phyloP scores from a whole-genome alignment of 2,329 filamentous ascomycete species.

The Gaeumannomyces tritici region DNA sequence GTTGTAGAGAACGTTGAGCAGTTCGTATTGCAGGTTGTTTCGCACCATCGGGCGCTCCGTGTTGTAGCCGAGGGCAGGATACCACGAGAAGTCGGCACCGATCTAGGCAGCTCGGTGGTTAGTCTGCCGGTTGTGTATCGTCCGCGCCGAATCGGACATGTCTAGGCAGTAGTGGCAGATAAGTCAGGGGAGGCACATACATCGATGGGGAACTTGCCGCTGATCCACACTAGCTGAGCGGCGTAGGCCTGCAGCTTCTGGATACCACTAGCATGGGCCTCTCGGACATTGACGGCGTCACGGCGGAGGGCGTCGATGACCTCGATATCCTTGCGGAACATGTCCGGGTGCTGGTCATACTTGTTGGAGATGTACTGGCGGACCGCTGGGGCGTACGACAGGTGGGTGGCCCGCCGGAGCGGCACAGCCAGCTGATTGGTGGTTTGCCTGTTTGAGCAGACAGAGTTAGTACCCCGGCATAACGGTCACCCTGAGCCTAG shows the following conservation, averaged over 20 bases:
- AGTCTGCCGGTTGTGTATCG: neutral
- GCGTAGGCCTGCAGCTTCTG: constrained; percentile 86
- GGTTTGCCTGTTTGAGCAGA: neutral
- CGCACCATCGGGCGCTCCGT: constrained; percentile 59
- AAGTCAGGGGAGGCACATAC: constrained; percentile 28
- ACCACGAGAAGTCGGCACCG: constrained; percentile 94
- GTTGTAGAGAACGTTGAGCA: constrained; percentile 89
- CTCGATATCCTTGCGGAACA: constrained; percentile 82
- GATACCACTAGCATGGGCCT: constrained; percentile 79
- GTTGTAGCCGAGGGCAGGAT: constrained; percentile 86
- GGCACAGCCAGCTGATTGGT: constrained; percentile 67
- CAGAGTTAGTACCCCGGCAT: neutral
- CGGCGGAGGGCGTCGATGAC: constrained; percentile 74
- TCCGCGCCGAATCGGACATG: neutral
- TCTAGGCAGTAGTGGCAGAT: neutral
- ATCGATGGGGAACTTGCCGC: constrained; percentile 93
- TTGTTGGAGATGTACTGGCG: constrained; percentile 94
- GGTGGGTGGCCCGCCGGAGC: constrained; percentile 74
- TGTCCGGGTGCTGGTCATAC: constrained; percentile 97
- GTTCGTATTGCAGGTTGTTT: constrained; percentile 68
- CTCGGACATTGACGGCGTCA: constrained; percentile 81
- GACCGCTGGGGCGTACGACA: constrained; percentile 74
- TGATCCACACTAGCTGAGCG: constrained; percentile 85
- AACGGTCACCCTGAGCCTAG: neutral
- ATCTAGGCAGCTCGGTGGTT: constrained; percentile 42